Base-by-base conservation (phyloP, 2,329 filamentous ascomycete species). In the Didymella keratinophila region DNA sequence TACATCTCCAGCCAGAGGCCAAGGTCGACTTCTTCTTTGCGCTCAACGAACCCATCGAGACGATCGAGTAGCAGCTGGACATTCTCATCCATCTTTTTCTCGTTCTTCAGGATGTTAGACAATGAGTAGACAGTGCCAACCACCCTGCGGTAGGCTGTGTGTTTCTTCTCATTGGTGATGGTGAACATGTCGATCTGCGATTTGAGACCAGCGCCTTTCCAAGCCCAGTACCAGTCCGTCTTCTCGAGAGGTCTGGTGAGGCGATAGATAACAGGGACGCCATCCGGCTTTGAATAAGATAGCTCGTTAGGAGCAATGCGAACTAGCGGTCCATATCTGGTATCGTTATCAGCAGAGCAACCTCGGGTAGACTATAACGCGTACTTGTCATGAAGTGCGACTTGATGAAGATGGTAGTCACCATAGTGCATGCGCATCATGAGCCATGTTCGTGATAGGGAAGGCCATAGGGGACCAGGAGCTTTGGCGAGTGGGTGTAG, bases 271-370 rank as follows among this genome's bases (percentile, higher is more conserved):
- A 56, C 46, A 1, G 63, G 50, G 2, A 70, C 61, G 4, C 64
- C 64, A 12, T 52, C 57, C 9, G 64, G 62, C 11, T 69, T 62
- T 3, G 57, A 54, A 23, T 60, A 62, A 0, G 60, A 57, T 3
- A 70, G 54, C 43, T 84, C 80, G 51, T 82, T 77, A 10, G 68
- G 82, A 2, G 76, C 76, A 39, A 83, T 70, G 6, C 83, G 79
- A n/a, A 84, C 78, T 1, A 84, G 75, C 0, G 75, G 72, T 6
- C 57, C 60, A 11, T 58, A 56, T 23, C 45, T 50, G 16, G 18
- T 7, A 14, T 16, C 3, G 7, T 1, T 12, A 11, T 58, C 18
- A 49, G 41, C 10, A 12, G 10, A n/a, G 6, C 1, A 7, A 1
- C 57, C 18, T 20, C 12, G 3, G 45, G 41, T 1, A 53, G 52